These are phyloP conservation scores for Gnomoniopsis sp. DNA, from an alignment of 2,329 filamentous ascomycete genomes.

Conservation along the genomic window DNA sequence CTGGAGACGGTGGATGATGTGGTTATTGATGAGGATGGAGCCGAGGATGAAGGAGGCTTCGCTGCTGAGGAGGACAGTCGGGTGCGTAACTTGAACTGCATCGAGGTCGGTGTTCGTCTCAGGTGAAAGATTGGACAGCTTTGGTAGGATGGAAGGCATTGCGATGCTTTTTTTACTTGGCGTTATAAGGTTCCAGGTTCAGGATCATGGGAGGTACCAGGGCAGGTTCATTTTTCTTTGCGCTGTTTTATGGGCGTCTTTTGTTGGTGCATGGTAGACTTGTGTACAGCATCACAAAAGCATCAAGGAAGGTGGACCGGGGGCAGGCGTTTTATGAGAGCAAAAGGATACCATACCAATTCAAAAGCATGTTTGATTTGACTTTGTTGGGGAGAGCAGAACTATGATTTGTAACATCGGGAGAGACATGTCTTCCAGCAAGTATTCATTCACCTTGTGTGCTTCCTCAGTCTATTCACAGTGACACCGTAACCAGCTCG, in stretches of 20 bases:
- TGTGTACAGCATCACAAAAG: neutral
- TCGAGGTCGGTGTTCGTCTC: slow-evolving; percentile 47
- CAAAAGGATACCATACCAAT: neutral
- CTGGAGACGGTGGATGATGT: slow-evolving; percentile 68
- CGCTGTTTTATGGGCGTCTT: neutral
- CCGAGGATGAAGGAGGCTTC: slow-evolving; percentile 15
- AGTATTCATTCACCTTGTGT: no score
- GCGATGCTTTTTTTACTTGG: neutral
- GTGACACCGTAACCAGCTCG: no score
- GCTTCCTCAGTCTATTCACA: no score
- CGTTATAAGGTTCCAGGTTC: neutral
- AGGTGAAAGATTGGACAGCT: slow-evolving; percentile 30
- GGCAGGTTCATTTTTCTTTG: neutral
- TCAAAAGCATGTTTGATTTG: neutral
- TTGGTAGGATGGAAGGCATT: neutral
- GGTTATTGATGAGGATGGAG: slow-evolving; percentile 36
- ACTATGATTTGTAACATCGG: no score
- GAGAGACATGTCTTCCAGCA: no score
- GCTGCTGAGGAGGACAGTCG: slow-evolving; percentile 35
- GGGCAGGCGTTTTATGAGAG: neutral
- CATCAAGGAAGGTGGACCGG: neutral
- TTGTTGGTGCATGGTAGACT: neutral
- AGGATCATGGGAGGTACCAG: neutral
- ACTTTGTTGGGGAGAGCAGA: neutral
- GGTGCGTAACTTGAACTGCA: slow-evolving; percentile 46